Percentiles rank a stretch among this genome's conserved stretches.
Conservation (phyloP, 495 filamentous ascomycete genomes). For the Acidiella bohemica region DNA sequence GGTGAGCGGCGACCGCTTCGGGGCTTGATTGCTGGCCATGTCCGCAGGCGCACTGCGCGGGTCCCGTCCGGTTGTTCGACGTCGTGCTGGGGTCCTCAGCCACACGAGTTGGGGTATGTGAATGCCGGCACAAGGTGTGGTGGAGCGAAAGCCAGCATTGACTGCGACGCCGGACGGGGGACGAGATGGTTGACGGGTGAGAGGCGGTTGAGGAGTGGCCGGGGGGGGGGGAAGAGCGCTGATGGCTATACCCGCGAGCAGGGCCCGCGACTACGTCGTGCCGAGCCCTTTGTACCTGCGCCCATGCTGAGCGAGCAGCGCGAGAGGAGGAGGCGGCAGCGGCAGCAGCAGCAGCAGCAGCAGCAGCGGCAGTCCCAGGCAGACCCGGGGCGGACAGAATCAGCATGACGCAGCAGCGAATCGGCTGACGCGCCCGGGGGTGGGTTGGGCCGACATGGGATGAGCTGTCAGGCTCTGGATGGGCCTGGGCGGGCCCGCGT, state of each 20-base stretch:
- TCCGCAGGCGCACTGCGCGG: background rate
- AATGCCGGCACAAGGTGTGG: too few relatives aligned
- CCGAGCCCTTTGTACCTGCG: too few relatives aligned
- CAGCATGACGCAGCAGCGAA: background rate
- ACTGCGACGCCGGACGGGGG: background rate
- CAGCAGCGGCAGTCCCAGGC: background rate
- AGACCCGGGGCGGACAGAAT: background rate
- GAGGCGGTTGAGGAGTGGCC: too few relatives aligned
- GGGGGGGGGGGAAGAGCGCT: too few relatives aligned
- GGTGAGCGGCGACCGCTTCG: constrained; percentile 25
- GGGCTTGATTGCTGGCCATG: background rate
- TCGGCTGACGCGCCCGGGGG: constrained; percentile 4
- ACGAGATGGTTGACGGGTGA: background rate
- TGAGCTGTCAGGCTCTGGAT: constrained; percentile 6
- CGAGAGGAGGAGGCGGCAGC: background rate
- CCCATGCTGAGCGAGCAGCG: background rate
- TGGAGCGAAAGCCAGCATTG: background rate
- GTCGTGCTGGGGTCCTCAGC: background rate
- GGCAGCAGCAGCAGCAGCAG: background rate
- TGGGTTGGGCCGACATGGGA: constrained; percentile 11
- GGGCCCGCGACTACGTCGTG: too few relatives aligned
- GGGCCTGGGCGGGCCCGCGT: constrained; percentile 3
- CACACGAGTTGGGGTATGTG: background rate
- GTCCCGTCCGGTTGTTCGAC: background rate
- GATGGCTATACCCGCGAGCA: too few relatives aligned